Evolutionary conservation across 2,329 filamentous ascomycete genomes (phyloP).

Genomic region (Sarocladium oryzae): DNA sequence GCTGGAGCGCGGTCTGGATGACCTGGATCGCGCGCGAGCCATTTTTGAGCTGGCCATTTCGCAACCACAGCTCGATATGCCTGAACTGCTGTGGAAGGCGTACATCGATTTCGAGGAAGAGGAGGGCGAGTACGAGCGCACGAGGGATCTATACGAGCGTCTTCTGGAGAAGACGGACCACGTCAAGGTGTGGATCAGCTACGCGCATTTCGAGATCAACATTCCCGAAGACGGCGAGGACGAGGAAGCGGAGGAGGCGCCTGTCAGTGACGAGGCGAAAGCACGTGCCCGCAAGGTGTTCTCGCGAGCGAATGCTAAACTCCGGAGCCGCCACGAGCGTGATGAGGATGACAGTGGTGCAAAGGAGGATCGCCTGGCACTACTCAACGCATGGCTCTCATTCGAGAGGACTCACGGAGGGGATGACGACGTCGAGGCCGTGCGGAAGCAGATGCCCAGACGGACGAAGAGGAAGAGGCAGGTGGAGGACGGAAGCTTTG

Average conservation of each 20-base stretch:
- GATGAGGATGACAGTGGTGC: slow-evolving; percentile 60
- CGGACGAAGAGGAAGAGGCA: slow-evolving; percentile 87
- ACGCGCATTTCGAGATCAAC: slow-evolving; percentile 97
- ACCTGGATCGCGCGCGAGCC: slow-evolving; percentile 77
- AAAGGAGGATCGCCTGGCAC: slow-evolving; percentile 86
- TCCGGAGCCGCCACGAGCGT: slow-evolving; percentile 46
- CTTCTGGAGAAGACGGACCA: slow-evolving; percentile 93
- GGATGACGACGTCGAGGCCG: slow-evolving; percentile 66
- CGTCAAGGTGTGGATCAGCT: slow-evolving; percentile 98
- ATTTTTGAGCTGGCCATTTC: slow-evolving; percentile 88
- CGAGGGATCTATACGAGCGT: slow-evolving; percentile 78
- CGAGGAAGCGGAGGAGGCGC: slow-evolving; percentile 58
- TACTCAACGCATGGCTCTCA: slow-evolving; percentile 86
- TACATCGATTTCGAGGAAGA: slow-evolving; percentile 99
- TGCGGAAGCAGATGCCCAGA: slow-evolving; percentile 90
- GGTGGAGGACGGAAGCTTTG: slow-evolving; percentile 81
- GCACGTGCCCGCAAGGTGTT: slow-evolving; percentile 76
- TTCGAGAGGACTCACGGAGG: slow-evolving; percentile 86
- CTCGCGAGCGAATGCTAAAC: slow-evolving; percentile 73
- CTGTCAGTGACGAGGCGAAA: slow-evolving; percentile 78
- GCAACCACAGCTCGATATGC: slow-evolving; percentile 87
- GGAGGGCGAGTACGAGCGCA: slow-evolving; percentile 81
- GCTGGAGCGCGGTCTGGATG: slow-evolving; percentile 84
- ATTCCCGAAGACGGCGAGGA: slow-evolving; percentile 68
- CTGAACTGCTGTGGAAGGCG: slow-evolving; percentile 92